These are phyloP conservation scores for Polyrhizophydium stewartii DNA, from an alignment of 371 early-diverging fungal species.

Conservation along the genomic window DNA sequence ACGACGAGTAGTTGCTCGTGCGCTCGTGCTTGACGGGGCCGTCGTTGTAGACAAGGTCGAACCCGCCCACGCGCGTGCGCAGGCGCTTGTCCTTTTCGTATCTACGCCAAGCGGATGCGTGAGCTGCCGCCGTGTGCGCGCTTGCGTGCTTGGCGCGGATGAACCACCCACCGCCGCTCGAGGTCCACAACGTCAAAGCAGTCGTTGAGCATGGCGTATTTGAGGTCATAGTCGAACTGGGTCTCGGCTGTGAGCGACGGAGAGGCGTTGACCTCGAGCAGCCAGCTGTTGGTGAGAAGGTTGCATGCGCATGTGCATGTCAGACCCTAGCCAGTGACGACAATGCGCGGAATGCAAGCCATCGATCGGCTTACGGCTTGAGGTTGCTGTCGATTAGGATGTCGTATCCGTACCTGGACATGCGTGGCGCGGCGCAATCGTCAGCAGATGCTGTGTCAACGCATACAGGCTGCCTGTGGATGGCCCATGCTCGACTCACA, in stretches of 20 bases:
- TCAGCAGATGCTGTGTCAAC: too few relatives aligned
- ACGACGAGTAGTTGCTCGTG: conserved; percentile 37
- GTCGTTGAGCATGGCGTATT: conserved; percentile 52
- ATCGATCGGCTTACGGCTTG: conserved; percentile 37
- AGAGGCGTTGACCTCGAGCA: conserved; percentile 55
- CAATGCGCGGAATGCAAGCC: too few relatives aligned
- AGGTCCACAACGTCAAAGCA: conserved; percentile 52
- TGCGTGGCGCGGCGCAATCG: too few relatives aligned
- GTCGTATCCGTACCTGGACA: conserved; percentile 49
- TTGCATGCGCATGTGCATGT: too few relatives aligned
- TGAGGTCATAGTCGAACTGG: conserved; percentile 54
- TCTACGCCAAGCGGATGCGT: too few relatives aligned
- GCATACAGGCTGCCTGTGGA: too few relatives aligned
- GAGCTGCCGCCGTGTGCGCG: too few relatives aligned
- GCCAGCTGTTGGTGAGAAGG: too few relatives aligned
- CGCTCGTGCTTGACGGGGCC: conserved; percentile 52
- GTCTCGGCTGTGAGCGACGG: conserved; percentile 55
- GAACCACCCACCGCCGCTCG: conserved; percentile 28
- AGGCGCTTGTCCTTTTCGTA: conserved; percentile 15
- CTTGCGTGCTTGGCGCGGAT: too few relatives aligned
- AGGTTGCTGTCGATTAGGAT: conserved; percentile 51
- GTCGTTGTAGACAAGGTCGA: conserved; percentile 55
- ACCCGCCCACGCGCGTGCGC: conserved; percentile 47
- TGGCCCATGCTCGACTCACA: conserved; percentile 16
- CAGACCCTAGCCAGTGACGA: too few relatives aligned